Evolutionary conservation across 176 grass and related monocot species (phyloP).

Genomic region (Aegilops tauschii): DNA sequence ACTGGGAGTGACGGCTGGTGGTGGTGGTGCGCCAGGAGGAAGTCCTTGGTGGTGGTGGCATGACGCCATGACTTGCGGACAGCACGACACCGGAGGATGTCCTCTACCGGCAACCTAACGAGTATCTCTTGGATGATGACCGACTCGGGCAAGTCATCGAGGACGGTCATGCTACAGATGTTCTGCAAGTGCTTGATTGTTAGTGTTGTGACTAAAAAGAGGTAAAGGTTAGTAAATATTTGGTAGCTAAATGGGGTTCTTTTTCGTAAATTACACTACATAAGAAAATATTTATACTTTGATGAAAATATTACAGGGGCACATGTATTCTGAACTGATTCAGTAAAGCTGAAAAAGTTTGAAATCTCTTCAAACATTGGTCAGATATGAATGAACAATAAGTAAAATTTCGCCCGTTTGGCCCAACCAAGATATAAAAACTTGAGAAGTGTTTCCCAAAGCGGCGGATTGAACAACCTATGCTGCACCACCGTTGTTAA

Average conservation of each 20-base stretch:
- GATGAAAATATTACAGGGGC: background rate
- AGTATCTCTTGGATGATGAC: background rate
- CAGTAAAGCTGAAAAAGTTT: background rate
- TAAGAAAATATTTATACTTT: background rate
- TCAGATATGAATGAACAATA: background rate
- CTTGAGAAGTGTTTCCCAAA: too few species aligned
- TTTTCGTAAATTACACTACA: background rate
- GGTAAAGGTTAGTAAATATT: background rate
- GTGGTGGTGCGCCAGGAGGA: background rate
- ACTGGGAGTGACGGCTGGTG: background rate
- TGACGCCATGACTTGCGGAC: background rate
- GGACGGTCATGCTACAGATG: background rate
- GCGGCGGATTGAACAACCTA: background rate
- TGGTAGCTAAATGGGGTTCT: background rate
- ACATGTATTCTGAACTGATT: background rate
- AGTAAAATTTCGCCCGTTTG: background rate
- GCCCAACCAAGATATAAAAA: background rate
- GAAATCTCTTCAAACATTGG: background rate
- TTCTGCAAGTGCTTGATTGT: background rate
- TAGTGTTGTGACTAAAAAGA: background rate
- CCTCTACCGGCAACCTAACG: background rate
- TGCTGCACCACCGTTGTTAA: background rate
- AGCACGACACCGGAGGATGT: background rate
- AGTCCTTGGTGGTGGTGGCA: background rate
- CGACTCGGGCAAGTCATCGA: background rate